Base-by-base conservation (phyloP, 2,329 filamentous ascomycete species). In the Rhinocladiella similis region DNA sequence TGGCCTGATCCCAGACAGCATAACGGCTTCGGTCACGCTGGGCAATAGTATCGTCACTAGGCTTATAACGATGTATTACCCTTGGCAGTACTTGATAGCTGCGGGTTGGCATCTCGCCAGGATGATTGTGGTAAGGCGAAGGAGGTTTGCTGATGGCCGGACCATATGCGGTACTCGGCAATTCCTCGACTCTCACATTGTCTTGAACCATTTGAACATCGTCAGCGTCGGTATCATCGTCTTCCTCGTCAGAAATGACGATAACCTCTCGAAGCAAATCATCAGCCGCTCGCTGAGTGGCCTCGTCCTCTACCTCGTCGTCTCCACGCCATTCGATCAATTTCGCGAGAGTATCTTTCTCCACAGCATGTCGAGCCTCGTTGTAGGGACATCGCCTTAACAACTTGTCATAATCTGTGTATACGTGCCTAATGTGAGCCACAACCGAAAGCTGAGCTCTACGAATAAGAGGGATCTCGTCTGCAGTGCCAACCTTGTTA, bases 261-360 rank as follows among this genome's bases (percentile, higher is more conserved):
- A 87, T 85, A 56, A 85, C 80, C 68, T 87, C 84, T 48, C 82
- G 80, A 51, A 86, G 82, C 27, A 84, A 80, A 63, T 86, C 83
- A 66, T 86, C 83, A 19, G 85, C 72, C 50, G 82, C 81, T 42
- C 74, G 73, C 49, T 73, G 73, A 25, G 75, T 72, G 52, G 81
- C 80, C 48, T 75, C 73, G 47, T 74, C 74, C 27, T 74, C 79
- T 72, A 68, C 77, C 59, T 82, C 79, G 65, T 81, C 77, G 67
- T 86, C 82, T 46, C 83, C 84, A 56, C 83, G 77, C 84, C 84
- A 87, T 67, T 83, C 78, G 50, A 83, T 78, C 43, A 87, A 71
- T 65, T 81, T 83, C 19, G 77, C 74, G 19, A 86, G 70, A 46
- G 78, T 82, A 4, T 74, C 71, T 50, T 80, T 77, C 68, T 86